Base-by-base conservation (phyloP, 805 yeast genomes). In the Grigorovia yakushimaensis region DNA sequence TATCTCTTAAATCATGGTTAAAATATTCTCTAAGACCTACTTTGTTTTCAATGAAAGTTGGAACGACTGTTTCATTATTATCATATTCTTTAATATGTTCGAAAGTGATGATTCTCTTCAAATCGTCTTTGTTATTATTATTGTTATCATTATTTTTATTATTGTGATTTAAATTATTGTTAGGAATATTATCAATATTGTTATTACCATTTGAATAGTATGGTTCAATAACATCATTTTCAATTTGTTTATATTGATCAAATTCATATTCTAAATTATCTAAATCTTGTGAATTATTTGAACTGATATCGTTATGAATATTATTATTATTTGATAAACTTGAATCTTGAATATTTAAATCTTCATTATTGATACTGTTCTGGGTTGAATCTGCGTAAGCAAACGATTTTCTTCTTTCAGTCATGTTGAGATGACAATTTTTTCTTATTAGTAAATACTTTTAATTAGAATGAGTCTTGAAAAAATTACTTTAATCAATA, bases 241-340 rank as follows among this genome's bases (percentile, higher is more conserved):
- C 45, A 21, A 24, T 20, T 20, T 38, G 21, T 41, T 61, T 61
- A 37, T 52, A 60, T 24, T 52, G 58, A 46, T 54, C 62, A 43
- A 58, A 61, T 45, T 61, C 65, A 17, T 51, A 52, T 39, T 61
- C 65, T 38, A 61, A 45, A 39, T 60, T 58, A 43, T 58, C 66
- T 30, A 60, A 35, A 45, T 56, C 44, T 3, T 51, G 51, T 18
- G 44, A 35, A 5, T 30, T 27, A 24, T 27, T 42, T 3, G 19
- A 41, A 8, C 17, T 41, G 20, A 21, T 30, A 20, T 23, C 24
- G 43, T 15, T 39, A 19, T 20, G n/a, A 17, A 17, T 22, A 19
- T 20, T 19, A 23, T 22, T 20, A 17, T 17, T 22, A 21, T 40
- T 17, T 27, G 33, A 27, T 27, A 27, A 27, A 27, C 9, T 15